Evolutionary conservation across 116 monocot genomes (phyloP), one percentile per base, ranked within the genome.

Genomic region (Papilionanthe hybrid): DNA sequence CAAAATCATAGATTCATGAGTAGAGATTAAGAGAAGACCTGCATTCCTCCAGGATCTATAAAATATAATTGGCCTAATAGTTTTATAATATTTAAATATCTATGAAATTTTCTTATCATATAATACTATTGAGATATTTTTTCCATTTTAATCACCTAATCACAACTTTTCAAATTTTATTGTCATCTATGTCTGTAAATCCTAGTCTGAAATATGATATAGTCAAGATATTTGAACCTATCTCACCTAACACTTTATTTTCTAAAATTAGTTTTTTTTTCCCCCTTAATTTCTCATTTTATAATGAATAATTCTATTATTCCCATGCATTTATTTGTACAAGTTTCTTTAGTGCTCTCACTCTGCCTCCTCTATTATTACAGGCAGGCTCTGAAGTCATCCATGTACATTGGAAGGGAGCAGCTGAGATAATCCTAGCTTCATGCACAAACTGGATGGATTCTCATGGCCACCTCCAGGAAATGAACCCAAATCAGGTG

Each of bases 321-420:
- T 74, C 42, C 10, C 17, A 9, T 76, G 10, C 49, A 27, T 27
- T 17, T 55, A 29, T 19, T 18, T 53, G 23, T 63, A 77, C 37
- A 55, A 7, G 60, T 55, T 55, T 77, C 42, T 27, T 68, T 27
- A 22, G 44, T 45, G 43, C 43, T 73, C 42, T 73, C 44, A 73
- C 44, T 75, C 49, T 5, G 49, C 27, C n/a, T 49, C 50, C 49
- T 73, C 47, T 75, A 44, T 50, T 49, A 27, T 55, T 60, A 27
- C 37, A 87, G 87, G 75, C 29, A 72, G 84, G 79, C 43, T 78
- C 78, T 72, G 87, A 84, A 72, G 84, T 87, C 30, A 80, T 87
- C 75, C 73, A 22, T 82, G 73, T 90, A 42, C 90, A 90, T 77
- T 90, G 90, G 90, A 90, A 90, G 79, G 90, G 90, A 55, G 90